Conservation (phyloP, 768 basidiomycete species). For the Russula vinacea region DNA sequence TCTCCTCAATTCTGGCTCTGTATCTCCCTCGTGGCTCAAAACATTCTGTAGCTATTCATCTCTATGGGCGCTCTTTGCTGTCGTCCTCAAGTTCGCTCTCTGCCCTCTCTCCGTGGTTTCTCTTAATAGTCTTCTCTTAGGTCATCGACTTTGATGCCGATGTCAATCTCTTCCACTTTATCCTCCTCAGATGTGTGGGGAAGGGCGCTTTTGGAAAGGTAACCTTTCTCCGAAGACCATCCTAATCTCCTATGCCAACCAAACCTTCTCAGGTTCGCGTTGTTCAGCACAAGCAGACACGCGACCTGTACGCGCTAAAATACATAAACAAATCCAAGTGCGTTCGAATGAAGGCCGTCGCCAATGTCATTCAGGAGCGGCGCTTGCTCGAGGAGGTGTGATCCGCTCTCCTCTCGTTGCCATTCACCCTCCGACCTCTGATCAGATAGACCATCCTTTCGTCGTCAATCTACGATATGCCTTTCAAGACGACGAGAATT, state of each 20-base stretch:
- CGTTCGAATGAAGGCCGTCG: conserved; percentile 97
- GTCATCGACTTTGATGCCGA: conserved; percentile 95
- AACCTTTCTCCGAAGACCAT: conserved; percentile 14
- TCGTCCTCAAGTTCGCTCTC: conserved; percentile 61
- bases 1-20: background rate
- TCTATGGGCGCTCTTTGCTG: conserved; percentile 84
- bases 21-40: conserved; percentile 9
- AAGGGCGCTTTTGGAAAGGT: conserved; percentile 99
- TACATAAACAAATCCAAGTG: conserved; percentile 99
- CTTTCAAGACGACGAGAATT: conserved; percentile 97
- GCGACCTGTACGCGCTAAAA: conserved; percentile 94
- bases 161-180: conserved; percentile 95
- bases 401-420: conserved; percentile 8
- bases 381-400: conserved; percentile 90
- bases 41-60: conserved; percentile 16
- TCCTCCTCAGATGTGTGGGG: conserved; percentile 91
- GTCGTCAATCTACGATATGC: conserved; percentile 94
- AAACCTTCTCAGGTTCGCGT: conserved; percentile 76
- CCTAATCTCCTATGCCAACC: conserved; percentile 13
- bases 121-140: conserved; percentile 40
- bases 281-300: conserved; percentile 98
- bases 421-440: conserved; percentile 30
- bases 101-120: background rate
- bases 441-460: conserved; percentile 89
- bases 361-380: conserved; percentile 96